Evolutionary conservation across 2,329 filamentous ascomycete species (phyloP).

Genomic region (Coleophoma crateriformis): DNA sequence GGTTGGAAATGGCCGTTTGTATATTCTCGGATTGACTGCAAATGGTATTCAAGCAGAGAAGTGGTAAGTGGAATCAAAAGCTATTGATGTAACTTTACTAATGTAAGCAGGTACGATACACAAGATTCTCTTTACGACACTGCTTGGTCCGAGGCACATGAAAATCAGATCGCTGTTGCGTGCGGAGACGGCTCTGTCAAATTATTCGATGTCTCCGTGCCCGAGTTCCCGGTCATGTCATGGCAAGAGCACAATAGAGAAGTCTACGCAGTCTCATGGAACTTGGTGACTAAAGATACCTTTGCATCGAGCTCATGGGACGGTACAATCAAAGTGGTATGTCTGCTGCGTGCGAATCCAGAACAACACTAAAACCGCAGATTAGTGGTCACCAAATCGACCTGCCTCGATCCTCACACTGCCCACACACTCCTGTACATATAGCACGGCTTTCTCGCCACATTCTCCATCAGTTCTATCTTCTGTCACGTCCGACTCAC

Average conservation of each 20-base stretch:
- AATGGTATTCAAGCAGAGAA: constrained; percentile 82
- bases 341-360: not conserved
- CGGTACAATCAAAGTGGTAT: constrained; percentile 81
- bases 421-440: constrained; percentile 89
- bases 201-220: constrained; percentile 79
- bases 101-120: constrained; percentile 70
- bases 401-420: constrained; percentile 74
- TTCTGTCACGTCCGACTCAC: constrained; percentile 82
- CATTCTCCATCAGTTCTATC: constrained; percentile 82
- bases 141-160: constrained; percentile 92
- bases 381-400: constrained; percentile 76
- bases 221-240: constrained; percentile 80
- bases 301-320: constrained; percentile 96
- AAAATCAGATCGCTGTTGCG: constrained; percentile 85
- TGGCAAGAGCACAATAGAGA: constrained; percentile 94
- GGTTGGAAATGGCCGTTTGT: constrained; percentile 90
- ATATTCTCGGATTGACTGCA: constrained; percentile 75
- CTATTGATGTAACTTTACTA: not conserved
- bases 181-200: constrained; percentile 93
- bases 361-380: constrained; percentile 2
- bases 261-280: constrained; percentile 91
- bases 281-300: constrained; percentile 80
- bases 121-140: constrained; percentile 96
- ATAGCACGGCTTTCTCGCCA: constrained; percentile 86
- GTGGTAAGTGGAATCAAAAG: constrained; percentile 44